phyloP scores from a whole-genome alignment of 2,329 filamentous ascomycete genomes.

The Teratosphaeriaceae sp. region DNA sequence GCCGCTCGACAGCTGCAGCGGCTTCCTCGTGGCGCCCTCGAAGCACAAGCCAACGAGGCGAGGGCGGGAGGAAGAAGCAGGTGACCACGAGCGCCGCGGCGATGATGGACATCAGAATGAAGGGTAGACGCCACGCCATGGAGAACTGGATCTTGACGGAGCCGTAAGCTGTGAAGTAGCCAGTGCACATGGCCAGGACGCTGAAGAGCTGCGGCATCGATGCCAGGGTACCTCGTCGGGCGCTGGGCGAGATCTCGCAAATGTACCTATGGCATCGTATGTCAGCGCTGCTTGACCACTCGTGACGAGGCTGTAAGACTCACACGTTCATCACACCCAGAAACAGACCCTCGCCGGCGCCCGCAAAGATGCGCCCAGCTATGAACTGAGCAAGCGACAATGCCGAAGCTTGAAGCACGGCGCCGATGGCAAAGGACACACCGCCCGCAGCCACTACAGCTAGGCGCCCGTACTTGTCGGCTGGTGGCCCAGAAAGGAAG shows the following conservation, averaged over 20 bases:
- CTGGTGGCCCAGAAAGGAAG: constrained; percentile 51
- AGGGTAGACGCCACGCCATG: constrained; percentile 52
- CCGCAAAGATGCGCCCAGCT: constrained; percentile 49
- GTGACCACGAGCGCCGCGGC: constrained; percentile 34
- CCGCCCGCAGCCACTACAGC: constrained; percentile 45
- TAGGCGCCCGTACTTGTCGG: constrained; percentile 48
- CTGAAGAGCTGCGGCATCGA: constrained; percentile 15
- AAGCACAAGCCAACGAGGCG: constrained; percentile 51
- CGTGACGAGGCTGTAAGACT: too few relatives aligned
- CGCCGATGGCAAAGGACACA: constrained; percentile 49
- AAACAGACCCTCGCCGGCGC: constrained; percentile 55
- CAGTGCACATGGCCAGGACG: constrained; percentile 44
- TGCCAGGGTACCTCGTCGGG: constrained; percentile 33
- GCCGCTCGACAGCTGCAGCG: constrained; percentile 32
- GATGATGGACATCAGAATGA: constrained; percentile 41
- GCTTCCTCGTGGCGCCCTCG: constrained; percentile 45
- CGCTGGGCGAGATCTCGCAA: constrained; percentile 40
- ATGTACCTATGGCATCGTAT: constrained; percentile 1
- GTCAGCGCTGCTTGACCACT: constrained; percentile 1
- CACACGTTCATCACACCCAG: constrained; percentile 53
- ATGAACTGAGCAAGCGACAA: constrained; percentile 47
- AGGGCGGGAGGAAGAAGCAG: constrained; percentile 46
- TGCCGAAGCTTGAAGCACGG: constrained; percentile 46
- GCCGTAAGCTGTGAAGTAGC: constrained; percentile 45
- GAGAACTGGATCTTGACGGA: constrained; percentile 41